A percentile compares a stretch with the other conserved stretches of the same genome.
phyloP scores from a whole-genome alignment of 1,284 basidiomycete species.

The Sporisorium exsertum region DNA sequence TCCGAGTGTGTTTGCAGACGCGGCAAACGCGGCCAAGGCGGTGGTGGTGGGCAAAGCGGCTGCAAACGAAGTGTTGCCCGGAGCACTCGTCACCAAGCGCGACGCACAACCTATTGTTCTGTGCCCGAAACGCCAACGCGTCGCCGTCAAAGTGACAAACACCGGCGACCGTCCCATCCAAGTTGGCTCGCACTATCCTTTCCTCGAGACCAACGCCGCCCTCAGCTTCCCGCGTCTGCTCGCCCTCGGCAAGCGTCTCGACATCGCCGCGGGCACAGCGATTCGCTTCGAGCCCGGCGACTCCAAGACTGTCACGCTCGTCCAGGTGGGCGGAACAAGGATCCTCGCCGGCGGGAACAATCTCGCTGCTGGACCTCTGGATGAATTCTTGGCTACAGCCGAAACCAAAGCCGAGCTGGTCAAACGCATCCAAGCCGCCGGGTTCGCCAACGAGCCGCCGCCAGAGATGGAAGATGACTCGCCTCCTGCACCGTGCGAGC shows the following conservation, averaged over 20 bases:
- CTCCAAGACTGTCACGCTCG: constrained; percentile 83
- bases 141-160: constrained; percentile 85
- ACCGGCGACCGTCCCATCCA: constrained; percentile 94
- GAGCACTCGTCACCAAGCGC: constrained; percentile 48
- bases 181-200: constrained; percentile 77
- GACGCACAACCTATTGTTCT: constrained; percentile 75
- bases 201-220: constrained; percentile 86
- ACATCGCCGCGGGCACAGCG: constrained; percentile 93
- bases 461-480: constrained; percentile 25
- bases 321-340: constrained; percentile 80
- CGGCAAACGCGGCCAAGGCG: not conserved
- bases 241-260: constrained; percentile 86
- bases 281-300: constrained; percentile 97
- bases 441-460: constrained; percentile 51
- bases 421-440: constrained; percentile 42
- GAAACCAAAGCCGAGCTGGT: constrained; percentile 22
- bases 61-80: constrained; percentile 45
- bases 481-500: constrained; percentile 36
- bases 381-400: constrained; percentile 27
- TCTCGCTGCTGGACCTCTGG: constrained; percentile 70
- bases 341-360: constrained; percentile 78
- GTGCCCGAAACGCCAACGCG: constrained; percentile 79
- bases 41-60: constrained; percentile 4
- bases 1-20: constrained; percentile 70
- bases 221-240: constrained; percentile 85